Base-by-base conservation (phyloP, 2,329 filamentous ascomycete genomes). In the Penicillium sp. region DNA sequence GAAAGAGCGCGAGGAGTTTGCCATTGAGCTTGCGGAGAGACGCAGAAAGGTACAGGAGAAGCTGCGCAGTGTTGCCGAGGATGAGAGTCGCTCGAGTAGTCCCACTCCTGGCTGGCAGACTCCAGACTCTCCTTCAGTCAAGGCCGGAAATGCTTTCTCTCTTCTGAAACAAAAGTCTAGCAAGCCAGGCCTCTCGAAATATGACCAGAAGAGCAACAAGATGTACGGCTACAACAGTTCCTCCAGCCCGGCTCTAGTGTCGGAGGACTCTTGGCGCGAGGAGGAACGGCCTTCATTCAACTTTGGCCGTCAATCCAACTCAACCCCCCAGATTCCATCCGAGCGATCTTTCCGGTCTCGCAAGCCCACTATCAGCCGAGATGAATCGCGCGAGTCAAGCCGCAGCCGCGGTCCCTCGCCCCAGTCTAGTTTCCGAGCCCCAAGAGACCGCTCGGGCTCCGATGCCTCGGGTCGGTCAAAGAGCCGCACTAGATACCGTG, bases 361-460 rank as follows among this genome's bases (percentile, higher is more conserved):
- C 19, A 53, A 57, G 43, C 51, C 55, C 2, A 53, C 53, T 10
- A 49, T 62, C 38, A 47, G 53, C 36, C 41, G 56, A 13, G 64
- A 67, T 20, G 64, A 60, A 15, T 57, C 57, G 3, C 56, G 57
- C 17, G 60, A 67, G 30, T 65, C 59, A 8, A 61, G 57, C 45
- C 57, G 54, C 28, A 65, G 64, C 48, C 63, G 63, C 38, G 58
- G 52, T 10, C 48, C 50, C 20, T 67, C 62, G 4, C 63, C 73
- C 14, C 59, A 64, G 36, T 57, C 72, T 4, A 65, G 58, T 42
- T 62, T 61, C 48, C 61, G 60, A 33, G 64, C 64, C 14, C 64
- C 60, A 18, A 67, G 77, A 35, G 73, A 77, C 45, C 73, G 78
- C 34, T 79, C 78, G 4, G 74, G 70, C 47, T 81, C 79, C 5